Evolutionary conservation across 2,329 filamentous ascomycete species (phyloP), one percentile per base, ranked within the genome.

Genomic region (Ceratocystis eucalypticola): DNA sequence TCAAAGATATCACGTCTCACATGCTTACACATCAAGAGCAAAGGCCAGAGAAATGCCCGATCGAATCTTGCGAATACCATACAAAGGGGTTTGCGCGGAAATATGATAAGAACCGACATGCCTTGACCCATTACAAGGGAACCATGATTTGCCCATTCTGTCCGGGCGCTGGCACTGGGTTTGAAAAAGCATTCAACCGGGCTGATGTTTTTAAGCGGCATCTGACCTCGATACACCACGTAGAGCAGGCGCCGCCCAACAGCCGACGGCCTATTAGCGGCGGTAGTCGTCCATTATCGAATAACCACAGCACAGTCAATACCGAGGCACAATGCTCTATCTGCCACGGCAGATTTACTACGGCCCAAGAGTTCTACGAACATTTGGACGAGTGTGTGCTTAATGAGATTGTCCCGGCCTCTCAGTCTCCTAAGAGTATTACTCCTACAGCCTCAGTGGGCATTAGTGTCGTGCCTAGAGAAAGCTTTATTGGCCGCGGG

Each of bases 91-190:
- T 97, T 73, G 93, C 93, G 2, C 83, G 93, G 69, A 97, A 97
- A 76, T 99, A 97, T 74, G 94, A 97, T 78, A 96, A 96, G 80
- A 97, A 97, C 75, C 81, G 94, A 12, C 94, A 99, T 74, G 96
- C 93, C 1, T 77, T 97, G 69, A 97, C 93, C 2, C 94, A 97
- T 74, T 99, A 97, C 80, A 96, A 96, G 75, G 93, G 93, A 7
- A 96, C 91, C 15, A 96, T 97, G 91, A 88, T 96, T 6, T 99
- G 94, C 72, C 92, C 92, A 4, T 97, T 97, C 76, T 97, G 94
- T 71, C 91, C 92, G 0, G 91, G 91, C 3, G 88, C 87, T 22
- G 91, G 92, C 5, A 92, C 90, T 2, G 84, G 90, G 1, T 89
- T 88, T 5, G 93, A 96, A 75, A 96, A 96, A 79, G 91, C 89